Conservation (phyloP, 805 yeast genomes). For the Wickerhamomyces hampshirensis region DNA sequence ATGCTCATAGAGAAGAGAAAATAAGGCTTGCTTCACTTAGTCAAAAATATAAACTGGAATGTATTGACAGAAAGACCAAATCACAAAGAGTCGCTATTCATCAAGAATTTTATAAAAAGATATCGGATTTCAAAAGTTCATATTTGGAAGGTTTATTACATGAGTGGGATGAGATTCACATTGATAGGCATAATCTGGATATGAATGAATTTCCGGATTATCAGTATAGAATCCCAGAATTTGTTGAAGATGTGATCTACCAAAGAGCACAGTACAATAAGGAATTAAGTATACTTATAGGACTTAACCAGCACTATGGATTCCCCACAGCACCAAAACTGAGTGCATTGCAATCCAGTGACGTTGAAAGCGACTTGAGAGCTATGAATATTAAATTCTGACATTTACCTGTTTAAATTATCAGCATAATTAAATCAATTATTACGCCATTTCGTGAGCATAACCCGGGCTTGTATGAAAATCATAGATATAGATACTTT, state of each 20-base stretch:
- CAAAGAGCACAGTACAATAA: slow-evolving; percentile 62
- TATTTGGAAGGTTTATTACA: slow-evolving; percentile 72
- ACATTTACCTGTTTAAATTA: not conserved
- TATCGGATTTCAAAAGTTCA: slow-evolving; percentile 59
- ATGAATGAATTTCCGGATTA: slow-evolving; percentile 42
- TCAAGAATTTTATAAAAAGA: slow-evolving; percentile 70
- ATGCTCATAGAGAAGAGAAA: slow-evolving; percentile 68
- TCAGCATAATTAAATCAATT: not conserved
- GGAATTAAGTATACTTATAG: slow-evolving; percentile 67
- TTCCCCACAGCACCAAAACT: slow-evolving; percentile 81
- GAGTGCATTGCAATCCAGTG: slow-evolving; percentile 61
- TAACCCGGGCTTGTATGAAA: too few relatives aligned
- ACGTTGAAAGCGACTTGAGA: slow-evolving; percentile 64
- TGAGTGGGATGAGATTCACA: slow-evolving; percentile 87
- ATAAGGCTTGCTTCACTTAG: slow-evolving; percentile 43
- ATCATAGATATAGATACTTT: too few relatives aligned
- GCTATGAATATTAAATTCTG: slow-evolving; percentile 38
- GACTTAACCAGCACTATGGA: slow-evolving; percentile 62
- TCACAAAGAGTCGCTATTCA: slow-evolving; percentile 78
- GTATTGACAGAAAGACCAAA: slow-evolving; percentile 75
- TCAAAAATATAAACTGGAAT: slow-evolving; percentile 63
- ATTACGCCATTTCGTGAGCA: too few relatives aligned
- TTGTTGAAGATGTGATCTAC: slow-evolving; percentile 47
- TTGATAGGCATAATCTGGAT: slow-evolving; percentile 82
- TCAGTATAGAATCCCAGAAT: slow-evolving; percentile 35